phyloP scores from a whole-genome alignment of 352 stramenopile species.

The Globisporangium perplexum region DNA sequence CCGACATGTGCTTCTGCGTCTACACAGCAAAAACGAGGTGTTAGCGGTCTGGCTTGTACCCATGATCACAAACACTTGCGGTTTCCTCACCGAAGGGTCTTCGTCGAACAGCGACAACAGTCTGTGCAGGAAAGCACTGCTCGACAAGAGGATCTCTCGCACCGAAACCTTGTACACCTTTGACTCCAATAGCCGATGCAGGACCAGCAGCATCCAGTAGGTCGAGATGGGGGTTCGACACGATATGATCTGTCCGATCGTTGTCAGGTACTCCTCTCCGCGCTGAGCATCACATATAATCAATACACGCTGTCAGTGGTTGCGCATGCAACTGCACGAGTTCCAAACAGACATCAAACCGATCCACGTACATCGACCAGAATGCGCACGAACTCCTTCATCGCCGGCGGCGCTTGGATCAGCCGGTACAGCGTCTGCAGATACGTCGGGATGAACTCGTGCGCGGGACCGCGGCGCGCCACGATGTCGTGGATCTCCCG shows the following conservation, averaged over 20 bases:
- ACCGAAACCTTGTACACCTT: conserved; percentile 49
- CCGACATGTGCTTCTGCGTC: conserved; percentile 53
- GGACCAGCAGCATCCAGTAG: conserved; percentile 75
- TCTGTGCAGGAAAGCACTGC: conserved; percentile 48
- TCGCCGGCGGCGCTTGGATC: conserved; percentile 48
- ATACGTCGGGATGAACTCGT: conserved; percentile 70
- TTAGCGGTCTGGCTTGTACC: background rate
- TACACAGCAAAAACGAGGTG: conserved; percentile 9
- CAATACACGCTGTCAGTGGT: background rate
- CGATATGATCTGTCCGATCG: conserved; percentile 56
- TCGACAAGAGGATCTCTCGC: conserved; percentile 59
- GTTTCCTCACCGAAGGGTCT: conserved; percentile 43
- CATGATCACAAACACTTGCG: background rate
- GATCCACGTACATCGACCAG: conserved; percentile 50
- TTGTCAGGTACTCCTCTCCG: conserved; percentile 64
- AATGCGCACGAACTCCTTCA: conserved; percentile 73
- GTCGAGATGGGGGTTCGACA: conserved; percentile 44
- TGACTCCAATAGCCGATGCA: conserved; percentile 60
- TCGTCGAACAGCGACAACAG: conserved; percentile 70
- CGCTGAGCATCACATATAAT: conserved; percentile 28
- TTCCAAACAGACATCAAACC: background rate
- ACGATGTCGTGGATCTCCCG: conserved; percentile 71
- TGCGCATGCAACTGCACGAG: background rate
- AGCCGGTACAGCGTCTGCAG: conserved; percentile 73
- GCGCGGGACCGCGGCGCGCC: conserved; percentile 40